Evolutionary conservation across 805 yeast genomes (phyloP).

Genomic region (Metschnikowia koreensis): DNA sequence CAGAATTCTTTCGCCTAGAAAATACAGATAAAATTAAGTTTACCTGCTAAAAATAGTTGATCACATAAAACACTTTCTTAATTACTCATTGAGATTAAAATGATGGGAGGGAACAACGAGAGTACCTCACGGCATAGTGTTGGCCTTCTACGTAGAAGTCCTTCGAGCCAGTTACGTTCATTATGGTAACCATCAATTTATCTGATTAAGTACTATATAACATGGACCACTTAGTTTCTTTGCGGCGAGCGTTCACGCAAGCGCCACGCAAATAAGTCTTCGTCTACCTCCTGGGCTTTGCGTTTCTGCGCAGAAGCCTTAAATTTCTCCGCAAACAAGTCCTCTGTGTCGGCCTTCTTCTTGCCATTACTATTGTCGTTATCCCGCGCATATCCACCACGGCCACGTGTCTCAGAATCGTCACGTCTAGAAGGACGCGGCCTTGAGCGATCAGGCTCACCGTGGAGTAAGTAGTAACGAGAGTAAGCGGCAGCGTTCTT

Average conservation of each 20-base stretch:
- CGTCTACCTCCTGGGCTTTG: conserved; percentile 23
- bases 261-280: conserved; percentile 37
- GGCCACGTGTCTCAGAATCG: conserved; percentile 2
- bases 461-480: conserved; percentile 64
- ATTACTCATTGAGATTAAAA: too few species aligned
- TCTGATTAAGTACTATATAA: neutral
- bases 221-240: neutral
- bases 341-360: conserved; percentile 17
- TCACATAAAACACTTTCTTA: too few species aligned
- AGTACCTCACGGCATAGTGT: too few species aligned
- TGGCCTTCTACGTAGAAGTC: too few species aligned
- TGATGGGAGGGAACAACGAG: too few species aligned
- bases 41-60: too few species aligned
- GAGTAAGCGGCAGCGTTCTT: conserved; percentile 57
- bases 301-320: conserved; percentile 8
- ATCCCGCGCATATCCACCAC: conserved; percentile 15
- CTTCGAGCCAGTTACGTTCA: too few species aligned
- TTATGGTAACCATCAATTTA: neutral
- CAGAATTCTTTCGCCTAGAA: too few species aligned
- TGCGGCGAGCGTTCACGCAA: conserved; percentile 22
- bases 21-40: too few species aligned
- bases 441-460: conserved; percentile 58
- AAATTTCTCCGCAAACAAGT: conserved; percentile 25
- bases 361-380: conserved; percentile 2
- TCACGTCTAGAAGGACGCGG: conserved; percentile 14